Conservation (phyloP, 345 rosid species). For the Schrenkiella parvula region DNA sequence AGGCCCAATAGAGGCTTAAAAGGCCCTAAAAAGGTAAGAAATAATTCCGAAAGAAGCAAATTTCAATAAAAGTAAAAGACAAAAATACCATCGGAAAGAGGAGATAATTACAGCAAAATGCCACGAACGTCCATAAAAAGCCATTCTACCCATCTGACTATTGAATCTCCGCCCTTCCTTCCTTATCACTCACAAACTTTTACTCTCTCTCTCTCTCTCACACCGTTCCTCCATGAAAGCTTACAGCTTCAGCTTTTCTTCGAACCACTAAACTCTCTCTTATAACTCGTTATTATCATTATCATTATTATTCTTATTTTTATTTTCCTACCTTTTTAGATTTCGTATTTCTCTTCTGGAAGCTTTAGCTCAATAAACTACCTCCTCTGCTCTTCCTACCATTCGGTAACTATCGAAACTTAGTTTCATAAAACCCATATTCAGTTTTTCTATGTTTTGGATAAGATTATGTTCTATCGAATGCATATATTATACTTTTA, state of each 20-base stretch:
- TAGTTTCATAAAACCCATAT: not conserved
- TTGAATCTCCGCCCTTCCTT: slow-evolving; percentile 99
- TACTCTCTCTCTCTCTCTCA: slow-evolving; percentile 31
- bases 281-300: slow-evolving; percentile 2
- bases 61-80: not conserved
- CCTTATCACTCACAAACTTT: slow-evolving; percentile 67
- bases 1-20: slow-evolving; percentile 21
- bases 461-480: not conserved
- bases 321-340: no score
- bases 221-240: slow-evolving; percentile 29
- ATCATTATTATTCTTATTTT: not conserved
- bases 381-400: not conserved
- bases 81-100: not conserved
- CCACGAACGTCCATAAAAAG: slow-evolving; percentile 55
- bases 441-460: slow-evolving; percentile 1
- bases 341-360: not conserved
- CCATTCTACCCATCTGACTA: slow-evolving; percentile 52
- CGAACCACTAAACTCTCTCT: slow-evolving; percentile 26
- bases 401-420: slow-evolving; percentile 22
- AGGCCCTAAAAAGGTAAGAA: slow-evolving; percentile 1
- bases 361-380: not conserved
- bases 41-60: not conserved
- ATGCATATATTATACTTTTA: not conserved
- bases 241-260: slow-evolving; percentile 32
- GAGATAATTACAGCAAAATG: slow-evolving; percentile 31